Percentiles rank a stretch among this genome's conserved stretches.
Evolutionary conservation across 495 filamentous ascomycete genomes (phyloP).

Genomic region (Lepraria neglecta): DNA sequence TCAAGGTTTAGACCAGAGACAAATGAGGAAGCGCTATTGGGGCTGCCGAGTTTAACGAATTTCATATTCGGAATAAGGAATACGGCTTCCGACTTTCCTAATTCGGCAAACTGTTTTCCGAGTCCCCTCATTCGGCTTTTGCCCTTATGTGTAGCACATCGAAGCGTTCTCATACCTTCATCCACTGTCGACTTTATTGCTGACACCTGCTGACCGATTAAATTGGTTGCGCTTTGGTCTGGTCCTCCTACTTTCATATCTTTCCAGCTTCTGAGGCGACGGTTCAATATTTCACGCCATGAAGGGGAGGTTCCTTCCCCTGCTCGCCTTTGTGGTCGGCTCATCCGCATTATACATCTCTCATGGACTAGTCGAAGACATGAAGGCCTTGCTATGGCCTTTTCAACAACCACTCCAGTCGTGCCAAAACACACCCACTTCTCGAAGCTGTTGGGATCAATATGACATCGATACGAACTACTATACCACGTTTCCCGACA

Average conservation of each 20-base stretch:
- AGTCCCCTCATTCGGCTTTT: neutral
- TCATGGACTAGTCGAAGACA: conserved; percentile 2
- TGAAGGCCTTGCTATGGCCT: conserved; percentile 4
- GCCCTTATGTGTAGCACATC: neutral
- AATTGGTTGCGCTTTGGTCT: conserved; percentile 2
- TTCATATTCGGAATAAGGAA: neutral
- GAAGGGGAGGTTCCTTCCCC: neutral
- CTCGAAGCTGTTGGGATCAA: neutral
- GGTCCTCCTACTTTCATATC: neutral
- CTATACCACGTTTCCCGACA: neutral
- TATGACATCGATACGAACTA: neutral
- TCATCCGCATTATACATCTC: neutral
- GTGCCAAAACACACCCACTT: neutral
- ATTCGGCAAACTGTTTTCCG: neutral
- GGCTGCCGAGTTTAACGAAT: neutral
- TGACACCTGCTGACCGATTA: neutral
- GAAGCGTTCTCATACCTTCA: neutral
- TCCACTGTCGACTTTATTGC: neutral
- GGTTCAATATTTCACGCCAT: neutral
- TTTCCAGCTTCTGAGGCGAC: neutral
- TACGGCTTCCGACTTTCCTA: neutral
- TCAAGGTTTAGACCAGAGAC: neutral
- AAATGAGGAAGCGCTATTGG: neutral
- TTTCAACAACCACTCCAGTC: neutral
- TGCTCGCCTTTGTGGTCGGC: neutral